These are phyloP conservation scores for Paracamarosporium sp. DNA, from an alignment of 2,329 filamentous ascomycete genomes.

Conservation along the genomic window DNA sequence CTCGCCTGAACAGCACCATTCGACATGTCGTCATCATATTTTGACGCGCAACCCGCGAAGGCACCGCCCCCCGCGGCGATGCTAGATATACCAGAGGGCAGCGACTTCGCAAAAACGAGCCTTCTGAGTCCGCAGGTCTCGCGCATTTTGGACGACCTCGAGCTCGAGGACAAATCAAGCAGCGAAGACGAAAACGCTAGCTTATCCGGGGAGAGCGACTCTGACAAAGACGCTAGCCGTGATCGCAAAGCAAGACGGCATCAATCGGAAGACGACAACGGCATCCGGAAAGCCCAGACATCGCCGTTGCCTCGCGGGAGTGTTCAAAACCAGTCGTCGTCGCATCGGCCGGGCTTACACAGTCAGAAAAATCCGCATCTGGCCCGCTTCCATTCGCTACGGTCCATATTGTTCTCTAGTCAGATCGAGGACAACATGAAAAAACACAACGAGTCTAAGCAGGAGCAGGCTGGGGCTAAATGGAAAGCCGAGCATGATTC, in stretches of 20 bases:
- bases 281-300: slow-evolving; percentile 15
- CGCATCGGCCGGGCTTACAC: slow-evolving; percentile 8
- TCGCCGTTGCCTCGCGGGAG: slow-evolving; percentile 17
- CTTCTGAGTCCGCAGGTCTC: slow-evolving; percentile 39
- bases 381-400: slow-evolving; percentile 41
- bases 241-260: slow-evolving; percentile 4
- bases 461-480: slow-evolving; percentile 26
- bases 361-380: slow-evolving; percentile 32
- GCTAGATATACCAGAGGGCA: slow-evolving; percentile 18
- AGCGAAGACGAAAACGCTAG: slow-evolving; percentile 24
- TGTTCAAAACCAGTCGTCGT: slow-evolving; percentile 12
- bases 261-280: slow-evolving; percentile 12
- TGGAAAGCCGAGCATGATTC: slow-evolving; percentile 39
- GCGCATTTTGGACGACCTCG: slow-evolving; percentile 36
- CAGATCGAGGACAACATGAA: slow-evolving; percentile 39
- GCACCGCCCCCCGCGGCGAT: slow-evolving; percentile 4
- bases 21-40: slow-evolving; percentile 43
- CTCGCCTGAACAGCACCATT: slow-evolving; percentile 11
- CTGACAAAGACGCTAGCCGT: slow-evolving; percentile 4
- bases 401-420: slow-evolving; percentile 40
- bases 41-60: slow-evolving; percentile 31
- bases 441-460: slow-evolving; percentile 24
- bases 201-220: background rate
- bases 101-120: slow-evolving; percentile 23
- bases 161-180: slow-evolving; percentile 34